These are phyloP conservation scores for Lactarius sanguifluus DNA, from an alignment of 768 basidiomycete species.

Conservation along the genomic window DNA sequence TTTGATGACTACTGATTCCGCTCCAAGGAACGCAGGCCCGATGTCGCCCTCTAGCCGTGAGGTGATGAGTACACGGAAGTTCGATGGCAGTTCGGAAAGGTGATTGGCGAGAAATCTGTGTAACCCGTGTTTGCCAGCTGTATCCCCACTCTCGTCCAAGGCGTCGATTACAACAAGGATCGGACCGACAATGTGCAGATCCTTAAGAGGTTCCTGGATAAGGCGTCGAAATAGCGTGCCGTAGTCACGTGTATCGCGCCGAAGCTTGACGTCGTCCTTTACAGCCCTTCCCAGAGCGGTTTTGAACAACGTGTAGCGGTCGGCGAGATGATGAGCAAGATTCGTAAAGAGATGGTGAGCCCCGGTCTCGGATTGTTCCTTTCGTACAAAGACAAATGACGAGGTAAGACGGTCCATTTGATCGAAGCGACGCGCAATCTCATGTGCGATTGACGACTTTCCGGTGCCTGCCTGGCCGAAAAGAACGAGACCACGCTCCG, in stretches of 20 bases:
- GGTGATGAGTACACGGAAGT: conserved; percentile 11
- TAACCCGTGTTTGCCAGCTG: background rate
- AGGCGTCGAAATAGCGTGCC: background rate
- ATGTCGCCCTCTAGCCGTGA: background rate
- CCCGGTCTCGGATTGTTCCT: background rate
- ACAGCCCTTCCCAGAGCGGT: background rate
- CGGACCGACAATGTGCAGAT: background rate
- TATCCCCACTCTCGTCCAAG: conserved; percentile 4
- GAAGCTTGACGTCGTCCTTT: background rate
- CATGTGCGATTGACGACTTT: background rate
- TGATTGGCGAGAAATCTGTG: background rate
- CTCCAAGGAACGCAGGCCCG: background rate
- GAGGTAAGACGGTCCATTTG: background rate
- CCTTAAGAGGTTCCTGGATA: background rate
- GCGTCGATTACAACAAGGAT: conserved; percentile 6
- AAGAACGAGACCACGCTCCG: background rate
- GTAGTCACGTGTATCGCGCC: background rate
- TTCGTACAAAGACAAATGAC: background rate
- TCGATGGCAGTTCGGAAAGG: background rate
- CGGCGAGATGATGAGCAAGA: background rate
- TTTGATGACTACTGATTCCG: background rate
- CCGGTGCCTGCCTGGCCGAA: background rate
- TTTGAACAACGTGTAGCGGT: background rate
- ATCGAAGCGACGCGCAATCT: conserved; percentile 1
- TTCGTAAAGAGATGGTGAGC: conserved; percentile 3